Evolutionary conservation across 495 filamentous ascomycete genomes (phyloP), one percentile per base, ranked within the genome.

Genomic region (Xanthoparmelia taractica): DNA sequence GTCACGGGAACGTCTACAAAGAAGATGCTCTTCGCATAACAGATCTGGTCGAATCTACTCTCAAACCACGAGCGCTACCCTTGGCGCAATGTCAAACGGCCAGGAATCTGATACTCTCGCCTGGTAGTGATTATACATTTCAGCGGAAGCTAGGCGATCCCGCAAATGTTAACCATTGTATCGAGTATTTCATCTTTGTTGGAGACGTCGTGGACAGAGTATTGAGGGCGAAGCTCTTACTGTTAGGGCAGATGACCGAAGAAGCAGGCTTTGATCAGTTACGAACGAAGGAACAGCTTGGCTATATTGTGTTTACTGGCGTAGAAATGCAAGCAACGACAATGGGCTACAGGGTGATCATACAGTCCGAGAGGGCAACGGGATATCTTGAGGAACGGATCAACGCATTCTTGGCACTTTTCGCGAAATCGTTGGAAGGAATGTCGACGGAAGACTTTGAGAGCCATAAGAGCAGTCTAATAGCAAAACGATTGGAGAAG

Each of bases 221-320:
- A 4, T 71, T 93, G 15, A 80, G 89, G 20, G 88, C 92, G 20
- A 91, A 90, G 76, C 79, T 89, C 0, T 79, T 91, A 52, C 80
- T 99, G 12, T 80, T 97, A 58, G 86, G 90, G n/a, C 95, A 99
- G 72, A 84, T 97, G 74, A 86, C 90, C 2, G 87, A 96, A 55
- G 94, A 99, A 78, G 91, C 92, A 23, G 88, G 85, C 31, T 99
- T 97, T 72, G 89, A 99, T 73, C 89, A 92, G 71, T 79, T 99
- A 2, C 85, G 94, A 50, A 97, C 94, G 50, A 97, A 97, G 73
- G 94, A 99, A 73, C 94, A 99, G 73, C 87, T 99, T 12, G 94
- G 94, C 18, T 99, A 99, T 69, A 87, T 97, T 54, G 94, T 99
- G 1, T 96, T 89, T 77, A 93, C 87, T 57, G 90, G 91, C 18